Evolutionary conservation across 2,329 filamentous ascomycete species (phyloP), one percentile per base, ranked within the genome.

Genomic region (Trichophyton schoenleinii): DNA sequence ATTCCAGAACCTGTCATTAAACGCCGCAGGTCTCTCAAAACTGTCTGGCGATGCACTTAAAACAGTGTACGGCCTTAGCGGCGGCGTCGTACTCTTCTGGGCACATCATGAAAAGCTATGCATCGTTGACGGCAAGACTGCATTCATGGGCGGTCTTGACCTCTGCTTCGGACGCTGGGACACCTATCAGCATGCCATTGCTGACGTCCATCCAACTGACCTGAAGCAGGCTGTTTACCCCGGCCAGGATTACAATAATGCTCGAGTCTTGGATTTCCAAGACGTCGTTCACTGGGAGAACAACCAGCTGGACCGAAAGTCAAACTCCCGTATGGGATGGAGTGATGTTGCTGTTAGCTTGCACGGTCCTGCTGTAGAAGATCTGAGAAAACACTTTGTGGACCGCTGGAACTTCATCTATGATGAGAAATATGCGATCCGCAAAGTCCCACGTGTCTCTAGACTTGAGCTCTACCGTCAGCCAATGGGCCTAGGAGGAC

Each of bases 21-120:
- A 77, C 64, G 78, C 83, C 0, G 77, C 80, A 3, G 80, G 78
- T 41, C 73, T 81, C 0, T 81, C 84, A 18, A 86, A 86, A 67
- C 78, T 91, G 49, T 87, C 88, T 0, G 79, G 80, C 25, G 88
- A 94, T 68, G 82, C 87, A 1, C 70, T 95, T 57, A 88, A 90
- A 70, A 83, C 86, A 0, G 74, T 96, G 0, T 96, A 95, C 69
- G 91, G 91, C 60, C 86, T 88, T 58, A 84, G 84, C 38, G 88
- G 91, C 36, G 90, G 88, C 66, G 83, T 91, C 1, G 87, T 95
- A 57, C 97, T 99, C 77, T 99, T 97, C 79, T 99, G 95, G 74
- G 94, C 94, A 0, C 94, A 99, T 71, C 94, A 99, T 71, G 94
- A 99, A 69, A 99, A 99, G 72, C 95, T 96, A 70, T 88, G 97